Percentiles rank a stretch among this genome's conserved stretches.
These are phyloP conservation scores for Bjerkandera adusta DNA, from an alignment of 1,284 basidiomycete genomes.

Conservation along the genomic window DNA sequence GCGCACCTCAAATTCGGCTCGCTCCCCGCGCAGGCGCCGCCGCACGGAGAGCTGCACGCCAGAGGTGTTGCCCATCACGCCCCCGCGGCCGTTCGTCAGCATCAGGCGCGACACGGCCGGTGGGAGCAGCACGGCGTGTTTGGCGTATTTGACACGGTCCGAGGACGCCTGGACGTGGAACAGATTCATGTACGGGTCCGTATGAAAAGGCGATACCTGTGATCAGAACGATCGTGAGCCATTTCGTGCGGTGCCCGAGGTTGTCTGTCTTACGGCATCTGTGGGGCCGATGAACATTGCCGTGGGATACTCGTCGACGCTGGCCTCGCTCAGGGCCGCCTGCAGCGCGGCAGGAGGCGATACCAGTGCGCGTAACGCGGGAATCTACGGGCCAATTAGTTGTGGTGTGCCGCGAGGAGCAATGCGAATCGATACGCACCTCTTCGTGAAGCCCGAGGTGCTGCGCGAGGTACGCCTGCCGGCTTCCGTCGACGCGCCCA, in stretches of 20 bases:
- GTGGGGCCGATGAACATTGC: conserved; percentile 26
- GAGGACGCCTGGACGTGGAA: conserved; percentile 26
- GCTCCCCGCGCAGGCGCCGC: not conserved
- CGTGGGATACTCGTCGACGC: conserved; percentile 25
- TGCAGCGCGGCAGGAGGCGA: conserved; percentile 15
- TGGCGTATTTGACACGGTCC: conserved; percentile 17
- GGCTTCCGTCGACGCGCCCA: conserved; percentile 7
- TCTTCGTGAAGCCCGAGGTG: conserved; percentile 25
- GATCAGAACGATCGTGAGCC: no score
- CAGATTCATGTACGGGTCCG: conserved; percentile 27
- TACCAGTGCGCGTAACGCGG: conserved; percentile 13
- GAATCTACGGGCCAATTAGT: conserved; percentile 13
- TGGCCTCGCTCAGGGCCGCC: conserved; percentile 12
- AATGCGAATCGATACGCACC: conserved; percentile 17
- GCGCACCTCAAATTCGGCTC: not conserved
- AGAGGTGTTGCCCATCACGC: conserved; percentile 4
- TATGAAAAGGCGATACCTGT: conserved; percentile 26
- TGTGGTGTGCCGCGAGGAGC: not conserved
- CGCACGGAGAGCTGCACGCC: conserved; percentile 1
- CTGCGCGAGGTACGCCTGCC: conserved; percentile 27
- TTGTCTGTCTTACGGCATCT: conserved; percentile 20
- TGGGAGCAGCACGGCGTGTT: conserved; percentile 25
- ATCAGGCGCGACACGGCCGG: conserved; percentile 18
- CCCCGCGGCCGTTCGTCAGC: not conserved
- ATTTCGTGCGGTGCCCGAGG: not conserved